These are phyloP conservation scores for Boletus sp. DNA, from an alignment of 768 basidiomycete genomes.

Conservation along the genomic window DNA sequence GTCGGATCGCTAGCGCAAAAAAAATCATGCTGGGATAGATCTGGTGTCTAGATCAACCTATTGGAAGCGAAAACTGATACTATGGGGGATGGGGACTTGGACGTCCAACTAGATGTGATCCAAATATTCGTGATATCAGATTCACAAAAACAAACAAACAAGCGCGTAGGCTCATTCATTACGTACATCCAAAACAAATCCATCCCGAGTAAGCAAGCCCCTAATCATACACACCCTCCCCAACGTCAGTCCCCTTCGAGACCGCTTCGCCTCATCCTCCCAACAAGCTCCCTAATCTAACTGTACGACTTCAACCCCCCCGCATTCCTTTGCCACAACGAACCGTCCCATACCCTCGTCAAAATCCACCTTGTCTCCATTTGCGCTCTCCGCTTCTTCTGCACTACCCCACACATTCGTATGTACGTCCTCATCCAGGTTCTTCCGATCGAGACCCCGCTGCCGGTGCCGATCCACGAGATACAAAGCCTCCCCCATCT, in stretches of 20 bases:
- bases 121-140: background rate
- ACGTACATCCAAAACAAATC: background rate
- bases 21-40: background rate
- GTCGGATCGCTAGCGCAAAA: background rate
- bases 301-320: slow-evolving; percentile 28
- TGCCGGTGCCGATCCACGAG: slow-evolving; percentile 4
- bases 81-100: too few species aligned
- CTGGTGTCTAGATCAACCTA: background rate
- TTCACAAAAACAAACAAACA: background rate
- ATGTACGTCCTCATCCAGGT: background rate
- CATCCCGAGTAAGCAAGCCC: background rate
- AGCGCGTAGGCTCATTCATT: background rate
- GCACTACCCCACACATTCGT: background rate
- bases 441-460: background rate
- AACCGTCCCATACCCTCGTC: slow-evolving; percentile 32
- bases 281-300: slow-evolving; percentile 5
- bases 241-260: background rate
- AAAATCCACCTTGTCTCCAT: slow-evolving; percentile 26
- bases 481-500: slow-evolving; percentile 20
- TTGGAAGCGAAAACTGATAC: background rate
- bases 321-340: slow-evolving; percentile 24
- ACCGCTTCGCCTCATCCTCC: background rate
- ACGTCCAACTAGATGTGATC: background rate
- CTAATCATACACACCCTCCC: background rate
- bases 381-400: background rate